Base-by-base conservation (phyloP, 192 early-diverging fungal species). In the Polychytrium aggregatum region DNA sequence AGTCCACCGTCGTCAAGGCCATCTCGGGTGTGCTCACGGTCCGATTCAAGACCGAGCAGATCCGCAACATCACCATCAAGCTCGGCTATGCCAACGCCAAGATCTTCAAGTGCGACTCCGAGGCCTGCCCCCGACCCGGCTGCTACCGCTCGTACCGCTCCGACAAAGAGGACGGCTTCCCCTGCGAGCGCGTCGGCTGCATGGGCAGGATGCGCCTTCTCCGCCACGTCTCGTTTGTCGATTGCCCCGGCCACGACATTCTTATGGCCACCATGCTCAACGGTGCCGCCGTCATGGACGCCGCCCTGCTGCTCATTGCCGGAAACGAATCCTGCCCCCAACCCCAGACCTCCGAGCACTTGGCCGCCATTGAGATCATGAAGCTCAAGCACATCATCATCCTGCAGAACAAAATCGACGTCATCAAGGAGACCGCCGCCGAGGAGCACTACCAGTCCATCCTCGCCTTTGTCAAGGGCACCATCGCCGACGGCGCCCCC, bases 181-280 rank as follows among this genome's bases (percentile, higher is more conserved):
- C 83, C 25, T 98, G 95, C 63, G 89, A 90, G 56, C 77, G 91
- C 46, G 53, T 76, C 2, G 86, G 81, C 21, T 98, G 90, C 60
- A 71, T 59, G 44, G 92, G 95, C 22, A 83, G 53, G 46, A 86
- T 94, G 89, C 67, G 81, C 47, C 65, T 98, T 55, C 55, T 86
- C 43, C 79, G 91, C 56, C 94, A 95, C 56, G 90, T 98, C 18
- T 92, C 89, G 7, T 98, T 98, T 72, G 93, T 97, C 39, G 95
- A 97, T 72, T 96, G 95, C 64, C 93, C 95, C 25, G 95, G 95
- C 37, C 93, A 98, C 87, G 95, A 98, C 71, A 87, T 97, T 85
- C 85, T 96, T 53, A 97, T 95, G 95, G 87, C 92, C 29, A 96
- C 92, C 49, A 97, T 98, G 95, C 74, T 98, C 52, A 94, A 90